These are phyloP conservation scores for Aphanomyces cochlioides DNA, from an alignment of 352 stramenopile species.

Conservation along the genomic window DNA sequence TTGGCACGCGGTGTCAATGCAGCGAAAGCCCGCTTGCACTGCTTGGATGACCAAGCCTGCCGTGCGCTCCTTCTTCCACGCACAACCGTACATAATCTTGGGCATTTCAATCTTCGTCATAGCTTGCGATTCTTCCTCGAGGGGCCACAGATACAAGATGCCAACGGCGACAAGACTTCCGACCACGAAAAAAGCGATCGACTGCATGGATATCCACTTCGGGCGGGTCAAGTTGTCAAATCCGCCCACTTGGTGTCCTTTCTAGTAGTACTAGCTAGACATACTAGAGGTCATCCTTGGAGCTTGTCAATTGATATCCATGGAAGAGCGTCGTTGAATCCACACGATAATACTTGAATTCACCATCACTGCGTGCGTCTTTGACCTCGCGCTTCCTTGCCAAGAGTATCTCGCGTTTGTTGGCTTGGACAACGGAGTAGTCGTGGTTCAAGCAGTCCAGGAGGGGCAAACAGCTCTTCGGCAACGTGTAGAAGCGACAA, in stretches of 20 bases:
- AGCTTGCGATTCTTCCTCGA: background rate
- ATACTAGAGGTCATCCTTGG: background rate
- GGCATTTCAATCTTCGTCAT: slow-evolving; percentile 5
- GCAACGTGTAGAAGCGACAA: too few relatives aligned
- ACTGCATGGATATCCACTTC: background rate
- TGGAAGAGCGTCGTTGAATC: background rate
- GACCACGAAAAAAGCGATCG: background rate
- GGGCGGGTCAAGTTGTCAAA: background rate
- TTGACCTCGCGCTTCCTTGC: background rate
- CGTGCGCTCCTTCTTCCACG: slow-evolving; percentile 65
- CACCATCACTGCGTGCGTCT: background rate
- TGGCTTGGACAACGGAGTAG: too few relatives aligned
- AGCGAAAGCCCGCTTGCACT: slow-evolving; percentile 49
- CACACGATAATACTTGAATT: background rate
- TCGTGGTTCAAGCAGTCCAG: too few relatives aligned
- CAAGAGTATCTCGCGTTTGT: background rate
- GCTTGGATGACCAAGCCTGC: slow-evolving; percentile 43
- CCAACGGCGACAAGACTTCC: background rate
- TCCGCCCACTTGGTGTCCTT: background rate
- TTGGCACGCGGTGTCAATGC: slow-evolving; percentile 68
- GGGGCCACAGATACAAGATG: background rate
- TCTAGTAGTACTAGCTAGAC: background rate
- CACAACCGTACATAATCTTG: slow-evolving; percentile 40
- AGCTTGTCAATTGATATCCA: background rate
- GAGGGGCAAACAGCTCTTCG: too few relatives aligned